These are phyloP conservation scores for Trichoderma sp. DNA, from an alignment of 2,329 filamentous ascomycete species.

Conservation along the genomic window DNA sequence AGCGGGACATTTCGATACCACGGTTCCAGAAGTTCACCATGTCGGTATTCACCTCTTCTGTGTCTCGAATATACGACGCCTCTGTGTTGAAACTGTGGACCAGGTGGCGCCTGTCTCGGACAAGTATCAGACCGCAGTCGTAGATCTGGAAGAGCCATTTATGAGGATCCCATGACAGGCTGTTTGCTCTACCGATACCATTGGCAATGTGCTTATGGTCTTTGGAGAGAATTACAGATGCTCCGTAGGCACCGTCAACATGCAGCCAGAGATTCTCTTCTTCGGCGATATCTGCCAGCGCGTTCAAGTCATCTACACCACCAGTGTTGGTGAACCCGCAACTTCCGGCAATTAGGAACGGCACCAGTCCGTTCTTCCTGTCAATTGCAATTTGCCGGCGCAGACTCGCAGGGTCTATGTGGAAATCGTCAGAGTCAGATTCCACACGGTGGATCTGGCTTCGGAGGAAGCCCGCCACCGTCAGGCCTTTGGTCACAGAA, in stretches of 20 bases:
- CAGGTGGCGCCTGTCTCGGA: conserved; percentile 28
- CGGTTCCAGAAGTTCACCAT: conserved; percentile 35
- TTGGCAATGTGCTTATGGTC: conserved; percentile 21
- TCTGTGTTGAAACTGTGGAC: conserved; percentile 32
- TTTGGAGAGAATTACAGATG: conserved; percentile 29
- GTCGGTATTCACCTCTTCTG: conserved; percentile 30
- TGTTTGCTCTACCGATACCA: conserved; percentile 30
- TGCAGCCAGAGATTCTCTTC: conserved; percentile 31
- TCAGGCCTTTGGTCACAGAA: conserved; percentile 27
- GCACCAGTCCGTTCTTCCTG: conserved; percentile 21
- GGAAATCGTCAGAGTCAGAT: conserved; percentile 17
- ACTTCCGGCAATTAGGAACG: conserved; percentile 27
- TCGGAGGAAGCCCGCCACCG: conserved; percentile 24
- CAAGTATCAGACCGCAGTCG: conserved; percentile 31
- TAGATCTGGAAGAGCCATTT: conserved; percentile 36
- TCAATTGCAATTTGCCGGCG: conserved; percentile 21
- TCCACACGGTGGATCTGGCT: conserved; percentile 24
- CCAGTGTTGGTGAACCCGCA: conserved; percentile 29
- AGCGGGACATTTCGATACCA: conserved; percentile 32
- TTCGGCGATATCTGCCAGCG: conserved; percentile 22
- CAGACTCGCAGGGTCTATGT: conserved; percentile 14
- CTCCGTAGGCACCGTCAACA: conserved; percentile 33
- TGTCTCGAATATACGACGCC: conserved; percentile 33
- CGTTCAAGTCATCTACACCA: conserved; percentile 25
- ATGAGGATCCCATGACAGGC: conserved; percentile 34